Evolutionary conservation across 495 filamentous ascomycete genomes (phyloP), one percentile per base, ranked within the genome.

Genomic region (Penicillium cosmopolitanum): DNA sequence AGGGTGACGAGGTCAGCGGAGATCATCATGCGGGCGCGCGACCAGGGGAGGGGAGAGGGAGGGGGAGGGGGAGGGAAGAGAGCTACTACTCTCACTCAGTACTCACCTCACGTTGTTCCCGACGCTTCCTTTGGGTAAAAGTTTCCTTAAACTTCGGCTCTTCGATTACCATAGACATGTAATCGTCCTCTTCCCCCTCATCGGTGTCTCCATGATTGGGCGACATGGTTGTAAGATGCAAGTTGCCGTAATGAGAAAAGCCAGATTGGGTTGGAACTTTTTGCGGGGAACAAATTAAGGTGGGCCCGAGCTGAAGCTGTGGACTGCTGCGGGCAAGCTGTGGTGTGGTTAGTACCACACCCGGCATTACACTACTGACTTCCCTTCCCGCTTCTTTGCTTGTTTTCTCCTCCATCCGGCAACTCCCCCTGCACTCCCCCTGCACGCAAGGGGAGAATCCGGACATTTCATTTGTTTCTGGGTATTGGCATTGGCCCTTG

Each of bases 141-240:
- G 84, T 83, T 63, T 89, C 86, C 42, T 78, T 77, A 28, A 76
- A 71, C 9, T 72, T 61, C 4, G 82, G 79, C 47, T 87, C 85
- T 35, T 77, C 72, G 58, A 89, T 82, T 2, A 80, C 63, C 85
- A 87, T 87, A 34, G 80, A 81, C 80, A 89, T 85, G 67, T 88
- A 89, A 65, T 89, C 86, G 9, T 88, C 85, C 62, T 85, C 81
- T 21, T 84, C 84, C 18, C 55, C 53, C 51, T 38, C 33, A 21
- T 42, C 36, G 12, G 15, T 12, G 3, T 38, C 19, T 28, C 34
- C 28, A 51, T 48, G 46, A 28, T 51, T 38, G 34, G 61, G 44
- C 15, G 69, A 47, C 70, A 73, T 69, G 50, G 15, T 54, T 43
- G 50, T n/a, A 10, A 35, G 31, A n/a, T 28, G 53, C 12, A 15